A percentile compares a stretch with the other conserved stretches of the same genome.
Evolutionary conservation across 2,329 filamentous ascomycete genomes (phyloP).

Genomic region (Calonectria honghensis): DNA sequence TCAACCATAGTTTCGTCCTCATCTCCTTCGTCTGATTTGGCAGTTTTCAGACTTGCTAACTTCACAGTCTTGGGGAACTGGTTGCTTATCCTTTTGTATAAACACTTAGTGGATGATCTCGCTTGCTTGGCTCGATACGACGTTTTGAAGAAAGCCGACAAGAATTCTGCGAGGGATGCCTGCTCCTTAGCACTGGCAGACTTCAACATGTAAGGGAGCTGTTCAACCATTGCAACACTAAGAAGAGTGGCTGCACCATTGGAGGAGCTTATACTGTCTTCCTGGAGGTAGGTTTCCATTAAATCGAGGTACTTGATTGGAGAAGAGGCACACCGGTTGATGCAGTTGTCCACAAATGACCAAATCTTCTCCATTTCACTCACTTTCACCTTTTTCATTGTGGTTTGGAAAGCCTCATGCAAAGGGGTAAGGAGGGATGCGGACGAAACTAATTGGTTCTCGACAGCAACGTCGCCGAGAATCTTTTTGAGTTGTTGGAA

Average conservation of each 20-base stretch:
- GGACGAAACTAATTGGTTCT: conserved; percentile 79
- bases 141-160: conserved; percentile 74
- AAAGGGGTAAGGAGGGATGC: conserved; percentile 69
- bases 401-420: conserved; percentile 59
- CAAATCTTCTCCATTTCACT: conserved; percentile 70
- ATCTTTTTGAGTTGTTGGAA: conserved; percentile 71
- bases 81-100: conserved; percentile 59
- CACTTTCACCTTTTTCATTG: conserved; percentile 43
- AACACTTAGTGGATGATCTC: conserved; percentile 50
- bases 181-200: conserved; percentile 66
- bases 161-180: conserved; percentile 72
- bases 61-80: conserved; percentile 56
- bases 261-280: conserved; percentile 53
- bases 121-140: conserved; percentile 71
- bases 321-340: conserved; percentile 82
- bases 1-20: conserved; percentile 49
- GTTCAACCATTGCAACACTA: conserved; percentile 82
- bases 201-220: conserved; percentile 81
- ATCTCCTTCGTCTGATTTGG: conserved; percentile 38
- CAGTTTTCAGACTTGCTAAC: conserved; percentile 49
- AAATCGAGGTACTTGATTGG: conserved; percentile 90
- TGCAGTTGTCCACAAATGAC: conserved; percentile 88
- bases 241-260: conserved; percentile 74
- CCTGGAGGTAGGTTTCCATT: conserved; percentile 68
- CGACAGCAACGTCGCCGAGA: conserved; percentile 76